These are phyloP conservation scores for Mycothermus thermophilus DNA, from an alignment of 495 filamentous ascomycete genomes.

Conservation along the genomic window DNA sequence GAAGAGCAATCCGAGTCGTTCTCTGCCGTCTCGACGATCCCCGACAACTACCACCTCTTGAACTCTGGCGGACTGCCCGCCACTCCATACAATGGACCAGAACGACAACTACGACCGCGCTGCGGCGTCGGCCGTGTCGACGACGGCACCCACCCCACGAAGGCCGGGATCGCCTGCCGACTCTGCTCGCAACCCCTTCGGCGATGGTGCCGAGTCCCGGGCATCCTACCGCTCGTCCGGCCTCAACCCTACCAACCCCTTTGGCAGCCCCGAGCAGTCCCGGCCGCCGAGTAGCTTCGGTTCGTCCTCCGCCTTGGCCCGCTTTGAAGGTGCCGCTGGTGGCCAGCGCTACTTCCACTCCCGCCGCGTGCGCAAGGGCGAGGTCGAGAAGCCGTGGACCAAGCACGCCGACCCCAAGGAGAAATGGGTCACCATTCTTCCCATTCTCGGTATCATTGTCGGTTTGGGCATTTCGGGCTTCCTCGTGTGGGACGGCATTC, in stretches of 20 bases:
- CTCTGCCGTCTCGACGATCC: too few relatives aligned
- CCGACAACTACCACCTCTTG: not conserved
- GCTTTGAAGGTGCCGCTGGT: slow-evolving; percentile 19
- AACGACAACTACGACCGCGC: slow-evolving; percentile 7
- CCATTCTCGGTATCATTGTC: slow-evolving; percentile 49
- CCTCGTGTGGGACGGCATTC: slow-evolving; percentile 56
- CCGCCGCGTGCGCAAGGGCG: slow-evolving; percentile 53
- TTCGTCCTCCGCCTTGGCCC: slow-evolving; percentile 30
- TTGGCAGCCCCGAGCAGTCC: slow-evolving; percentile 42
- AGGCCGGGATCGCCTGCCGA: slow-evolving; percentile 28
- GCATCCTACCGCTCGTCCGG: slow-evolving; percentile 16
- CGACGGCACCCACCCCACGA: slow-evolving; percentile 22
- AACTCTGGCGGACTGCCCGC: not conserved
- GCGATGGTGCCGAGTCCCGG: slow-evolving; percentile 23
- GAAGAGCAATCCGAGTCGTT: too few relatives aligned
- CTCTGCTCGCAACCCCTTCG: slow-evolving; percentile 19
- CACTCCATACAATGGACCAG: slow-evolving; percentile 10
- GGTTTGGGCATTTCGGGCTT: slow-evolving; percentile 53
- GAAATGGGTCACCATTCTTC: slow-evolving; percentile 76
- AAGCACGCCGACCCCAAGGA: slow-evolving; percentile 55
- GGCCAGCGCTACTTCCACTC: slow-evolving; percentile 59
- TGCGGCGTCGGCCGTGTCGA: slow-evolving; percentile 14
- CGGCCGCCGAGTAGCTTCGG: slow-evolving; percentile 39
- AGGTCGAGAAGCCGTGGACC: slow-evolving; percentile 58
- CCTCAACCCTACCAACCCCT: slow-evolving; percentile 33